phyloP scores from a whole-genome alignment of 805 yeast genomes.

The Candida awuae region DNA sequence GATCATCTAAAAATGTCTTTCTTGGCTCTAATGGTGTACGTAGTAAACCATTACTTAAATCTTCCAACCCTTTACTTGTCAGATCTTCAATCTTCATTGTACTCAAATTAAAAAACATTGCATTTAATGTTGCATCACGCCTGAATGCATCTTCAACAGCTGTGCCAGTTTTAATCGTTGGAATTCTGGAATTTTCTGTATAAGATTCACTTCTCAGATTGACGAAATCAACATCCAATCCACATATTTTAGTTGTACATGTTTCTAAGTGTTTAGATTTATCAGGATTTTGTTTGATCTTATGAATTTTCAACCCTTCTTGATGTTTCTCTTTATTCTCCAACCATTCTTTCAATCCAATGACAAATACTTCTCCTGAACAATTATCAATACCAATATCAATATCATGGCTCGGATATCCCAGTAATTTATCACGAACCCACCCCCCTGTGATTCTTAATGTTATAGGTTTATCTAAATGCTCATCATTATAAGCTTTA shows the following conservation, averaged over 20 bases:
- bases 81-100: conserved; percentile 72
- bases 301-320: conserved; percentile 36
- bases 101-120: conserved; percentile 77
- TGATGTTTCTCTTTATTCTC: conserved; percentile 8
- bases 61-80: conserved; percentile 68
- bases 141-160: conserved; percentile 86
- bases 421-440: conserved; percentile 92
- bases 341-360: conserved; percentile 46
- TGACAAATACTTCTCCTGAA: conserved; percentile 83
- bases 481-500: conserved; percentile 16
- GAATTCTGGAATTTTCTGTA: conserved; percentile 79
- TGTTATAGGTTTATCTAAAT: conserved; percentile 16
- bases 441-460: conserved; percentile 94
- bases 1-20: conserved; percentile 89
- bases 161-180: conserved; percentile 74
- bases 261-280: conserved; percentile 95
- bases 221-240: conserved; percentile 87
- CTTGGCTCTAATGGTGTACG: conserved; percentile 84
- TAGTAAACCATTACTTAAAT: conserved; percentile 59
- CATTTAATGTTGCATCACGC: conserved; percentile 92
- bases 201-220: conserved; percentile 84
- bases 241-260: conserved; percentile 81
- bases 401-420: conserved; percentile 72
- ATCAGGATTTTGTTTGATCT: conserved; percentile 87
- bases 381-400: conserved; percentile 84